A percentile compares a stretch with the other conserved stretches of the same genome.
These are phyloP conservation scores for Antrodiella citrinella DNA, from an alignment of 768 basidiomycete species.

Conservation along the genomic window DNA sequence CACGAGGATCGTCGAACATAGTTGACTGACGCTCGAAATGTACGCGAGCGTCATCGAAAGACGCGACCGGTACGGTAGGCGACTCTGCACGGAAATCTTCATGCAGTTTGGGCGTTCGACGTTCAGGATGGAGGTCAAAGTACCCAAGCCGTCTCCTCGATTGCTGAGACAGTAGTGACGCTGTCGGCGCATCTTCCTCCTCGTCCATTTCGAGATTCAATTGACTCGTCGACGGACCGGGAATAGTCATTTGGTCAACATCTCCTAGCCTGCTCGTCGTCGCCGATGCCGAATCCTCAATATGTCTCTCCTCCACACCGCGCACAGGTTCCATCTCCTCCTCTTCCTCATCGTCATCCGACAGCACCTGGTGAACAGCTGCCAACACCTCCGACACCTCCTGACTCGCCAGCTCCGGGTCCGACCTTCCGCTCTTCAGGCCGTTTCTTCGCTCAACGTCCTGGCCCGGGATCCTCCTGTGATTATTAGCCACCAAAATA, in stretches of 20 bases:
- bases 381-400: constrained; percentile 71
- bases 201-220: constrained; percentile 13
- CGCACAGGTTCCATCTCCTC: constrained; percentile 16
- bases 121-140: constrained; percentile 74
- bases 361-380: constrained; percentile 33
- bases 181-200: constrained; percentile 10
- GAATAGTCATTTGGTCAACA: background rate
- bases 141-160: constrained; percentile 45
- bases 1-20: background rate
- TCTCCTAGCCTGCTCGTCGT: constrained; percentile 2
- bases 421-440: constrained; percentile 33
- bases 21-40: background rate
- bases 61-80: background rate
- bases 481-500: constrained; percentile 61
- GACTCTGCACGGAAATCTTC: background rate
- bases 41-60: background rate
- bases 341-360: constrained; percentile 33
- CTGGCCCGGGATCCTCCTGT: constrained; percentile 45
- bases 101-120: constrained; percentile 24
- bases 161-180: too few species aligned
- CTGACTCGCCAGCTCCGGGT: constrained; percentile 66
- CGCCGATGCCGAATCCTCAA: constrained; percentile 15
- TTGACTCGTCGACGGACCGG: background rate
- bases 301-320: constrained; percentile 13
- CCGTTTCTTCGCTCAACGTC: constrained; percentile 34